Base-by-base conservation (phyloP, 2,329 filamentous ascomycete genomes). In the Corinectria fuckeliana region DNA sequence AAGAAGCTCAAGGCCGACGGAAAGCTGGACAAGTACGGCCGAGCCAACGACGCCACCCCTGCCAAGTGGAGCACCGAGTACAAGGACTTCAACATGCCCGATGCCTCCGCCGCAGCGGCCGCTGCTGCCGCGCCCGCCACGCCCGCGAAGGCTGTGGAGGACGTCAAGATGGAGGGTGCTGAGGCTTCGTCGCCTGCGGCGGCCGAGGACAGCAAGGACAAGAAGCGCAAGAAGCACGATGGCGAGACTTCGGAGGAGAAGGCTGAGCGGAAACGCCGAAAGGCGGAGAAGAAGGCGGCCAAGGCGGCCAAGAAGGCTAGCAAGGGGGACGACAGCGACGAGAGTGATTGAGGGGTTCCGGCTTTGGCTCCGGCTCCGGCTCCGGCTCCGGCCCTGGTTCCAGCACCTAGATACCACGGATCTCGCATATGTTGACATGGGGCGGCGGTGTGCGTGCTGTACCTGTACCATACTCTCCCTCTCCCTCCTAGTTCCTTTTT, bases 1-100 rank as follows among this genome's bases (percentile, higher is more conserved):
- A 99, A 99, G 91, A 97, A 98, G 88, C 88, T 99, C 84, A 98
- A 98, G 88, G 92, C 93, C 52, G 91, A 92, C 69, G 95, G 95
- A 78, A 97, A 97, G 82, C 90, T 99, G 61, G 95, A 99, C 84
- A 99, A 99, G 89, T 98, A 88, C 71, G 95, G 95, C 68, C 90
- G 93, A 59, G 79, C 91, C 71, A 99, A 98, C 78, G 94, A 97
- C 77, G 88, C 89, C 65, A 99, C 95, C 5, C 95, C 95, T 23
- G 88, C 93, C 71, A 92, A 95, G 80, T 99, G 95, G 95, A 93
- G 91, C 69, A 80, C 86, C 34, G 91, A 91, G 68, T 99, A 99
- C 85, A 94, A 93, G 80, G 95, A 98, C 81, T 97, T 88, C 81
- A 88, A 85, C 72, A 84, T 85, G 38, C 81, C 84, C 14, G 76